Evolutionary conservation across 306 rosid species (phyloP), one percentile per base, ranked within the genome.

Genomic region (Albizia julibrissin): DNA sequence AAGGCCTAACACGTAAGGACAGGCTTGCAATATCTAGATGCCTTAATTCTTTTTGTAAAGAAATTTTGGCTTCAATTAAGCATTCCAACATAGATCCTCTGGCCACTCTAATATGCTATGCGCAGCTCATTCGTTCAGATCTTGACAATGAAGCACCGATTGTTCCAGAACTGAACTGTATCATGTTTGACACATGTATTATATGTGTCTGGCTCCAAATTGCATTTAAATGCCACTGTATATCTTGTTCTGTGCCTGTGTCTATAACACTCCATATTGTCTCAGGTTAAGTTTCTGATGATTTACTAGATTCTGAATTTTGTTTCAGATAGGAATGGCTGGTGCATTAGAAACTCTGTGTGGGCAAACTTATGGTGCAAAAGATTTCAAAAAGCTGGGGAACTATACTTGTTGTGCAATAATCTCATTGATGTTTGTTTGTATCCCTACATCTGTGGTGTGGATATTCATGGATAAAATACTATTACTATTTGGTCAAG

Each of bases 341-440:
- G 95, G 93, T 72, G 95, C 89, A 18, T 82, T 91, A 84, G 95
- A 91, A 86, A 91, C 93, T 69, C 67, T 91, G 11, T 89, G 91
- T 59, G 95, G 93, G 52, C 91, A 91, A 85, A 85, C 87, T 49
- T 86, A 82, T 59, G 95, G 95, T 3, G 91, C 93, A 4, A 76
- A 88, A 31, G 87, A 91, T 49, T 91, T 77, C 46, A 74, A 43
- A 1, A 85, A 85, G 69, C 65, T 89, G 6, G 93, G 93, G 74
- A 84, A 78, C 79, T 89, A 91, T 61, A 88, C 87, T 21, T 87
- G 74, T 76, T 76, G 87, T 71, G 86, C 91, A 2, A 78, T 88
- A 19, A 59, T 88, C 12, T 81, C 86, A 52, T 76, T 91, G 3
- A 79, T 74, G 22, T 76, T 92, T 69, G 88, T 86, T 58, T 89